Base-by-base conservation (phyloP, 2,329 filamentous ascomycete genomes). In the Phaeomoniella chlamydospora region DNA sequence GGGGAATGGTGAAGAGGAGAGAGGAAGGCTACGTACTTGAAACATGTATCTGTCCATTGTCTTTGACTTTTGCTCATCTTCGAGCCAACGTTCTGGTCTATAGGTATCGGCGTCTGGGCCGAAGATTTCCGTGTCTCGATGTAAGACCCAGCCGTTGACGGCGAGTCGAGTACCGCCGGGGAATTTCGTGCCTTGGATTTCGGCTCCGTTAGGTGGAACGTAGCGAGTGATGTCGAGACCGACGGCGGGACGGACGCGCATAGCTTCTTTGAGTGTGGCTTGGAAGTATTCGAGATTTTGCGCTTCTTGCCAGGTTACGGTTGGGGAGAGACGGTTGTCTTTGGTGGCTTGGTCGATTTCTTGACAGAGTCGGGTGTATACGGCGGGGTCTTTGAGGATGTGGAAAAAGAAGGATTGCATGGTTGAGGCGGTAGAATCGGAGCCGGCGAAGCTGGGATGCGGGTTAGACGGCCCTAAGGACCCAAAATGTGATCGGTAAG, bases 71-170 rank as follows among this genome's bases (percentile, higher is more conserved):
- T 34, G 14, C 14, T 43, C 38, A n/a, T 32, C 44, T 13, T 34
- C 34, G 2, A 50, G 18, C 49, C 49, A 52, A 9, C 49, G 34
- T 5, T 41, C 42, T 0, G 49, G 49, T 6, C 40, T 36, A 30
- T 35, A 52, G 2, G 13, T 15, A 10, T 47, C 40, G 2, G 41
- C 44, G 33, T 52, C 47, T 6, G 33, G 31, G 0, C 54, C 53
- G 35, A 61, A 69, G 4, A 67, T 49, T 0, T 45, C 39, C 4
- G 43, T 44, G 32, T 65, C 52, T 13, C 52, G 49, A 15, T 67
- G 60, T 1, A 65, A 39, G 1, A 62, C 58, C 53, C 60, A 63
- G 0, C 58, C 46, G 34, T 63, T 66, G 26, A 64, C 53, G 5
- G 61, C 63, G 5, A 65, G 51, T 4, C 56, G 48, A 1, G 58